These are phyloP conservation scores for Phytopythium mirpurense DNA, from an alignment of 352 stramenopile species.

Conservation along the genomic window DNA sequence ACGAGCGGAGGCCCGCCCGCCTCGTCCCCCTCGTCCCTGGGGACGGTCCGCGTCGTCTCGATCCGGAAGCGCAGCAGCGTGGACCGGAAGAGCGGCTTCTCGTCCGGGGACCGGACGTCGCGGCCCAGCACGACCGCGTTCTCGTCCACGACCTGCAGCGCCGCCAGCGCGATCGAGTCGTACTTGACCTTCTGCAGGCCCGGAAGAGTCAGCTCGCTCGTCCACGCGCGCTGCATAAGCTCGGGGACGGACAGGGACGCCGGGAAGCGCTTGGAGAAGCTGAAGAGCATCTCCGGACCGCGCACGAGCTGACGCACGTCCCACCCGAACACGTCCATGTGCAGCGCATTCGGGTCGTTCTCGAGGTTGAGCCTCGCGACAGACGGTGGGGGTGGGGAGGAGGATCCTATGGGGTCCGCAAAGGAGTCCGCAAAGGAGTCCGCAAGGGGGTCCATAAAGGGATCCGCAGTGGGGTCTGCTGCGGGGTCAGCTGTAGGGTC, in stretches of 20 bases:
- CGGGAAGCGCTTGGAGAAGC: slow-evolving; percentile 38
- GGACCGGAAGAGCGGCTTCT: slow-evolving; percentile 36
- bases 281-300: slow-evolving; percentile 39
- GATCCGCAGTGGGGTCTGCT: too few species aligned
- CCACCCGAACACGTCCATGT: slow-evolving; percentile 40
- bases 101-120: slow-evolving; percentile 37
- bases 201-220: slow-evolving; percentile 29
- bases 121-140: slow-evolving; percentile 39
- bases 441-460: too few species aligned
- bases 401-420: background rate
- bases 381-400: background rate
- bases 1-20: slow-evolving; percentile 6
- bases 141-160: slow-evolving; percentile 32
- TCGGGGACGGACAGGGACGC: slow-evolving; percentile 21
- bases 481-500: too few species aligned
- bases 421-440: background rate
- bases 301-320: slow-evolving; percentile 29
- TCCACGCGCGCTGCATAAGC: slow-evolving; percentile 44
- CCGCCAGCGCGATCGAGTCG: slow-evolving; percentile 39
- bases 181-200: slow-evolving; percentile 39
- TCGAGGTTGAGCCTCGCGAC: background rate
- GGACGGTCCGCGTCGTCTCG: slow-evolving; percentile 20
- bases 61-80: slow-evolving; percentile 42
- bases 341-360: slow-evolving; percentile 1
- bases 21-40: slow-evolving; percentile 5